Conservation (phyloP, 768 basidiomycete species). For the Mycena crocata region DNA sequence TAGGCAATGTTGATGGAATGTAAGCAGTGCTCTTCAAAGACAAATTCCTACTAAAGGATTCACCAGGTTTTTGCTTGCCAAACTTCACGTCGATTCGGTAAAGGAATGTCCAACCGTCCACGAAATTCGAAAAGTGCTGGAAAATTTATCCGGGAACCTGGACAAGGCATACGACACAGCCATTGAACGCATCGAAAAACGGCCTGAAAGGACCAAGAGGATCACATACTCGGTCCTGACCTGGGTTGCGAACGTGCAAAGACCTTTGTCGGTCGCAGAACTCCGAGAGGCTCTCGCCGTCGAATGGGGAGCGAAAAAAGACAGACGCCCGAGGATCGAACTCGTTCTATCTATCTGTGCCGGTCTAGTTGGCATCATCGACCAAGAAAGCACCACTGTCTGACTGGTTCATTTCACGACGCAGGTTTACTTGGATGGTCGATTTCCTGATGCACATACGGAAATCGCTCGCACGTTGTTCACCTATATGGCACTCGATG, state of each 20-base stretch:
- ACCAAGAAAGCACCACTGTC: background rate
- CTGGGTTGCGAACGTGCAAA: conserved; percentile 5
- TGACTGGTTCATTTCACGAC: conserved; percentile 13
- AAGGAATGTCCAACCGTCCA: background rate
- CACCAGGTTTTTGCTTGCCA: conserved; percentile 16
- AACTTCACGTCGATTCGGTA: conserved; percentile 2
- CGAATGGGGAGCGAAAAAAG: background rate
- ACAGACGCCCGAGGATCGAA: background rate
- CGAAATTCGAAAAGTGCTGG: background rate
- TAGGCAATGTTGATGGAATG: conserved; percentile 4
- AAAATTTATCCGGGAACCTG: background rate
- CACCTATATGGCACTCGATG: background rate
- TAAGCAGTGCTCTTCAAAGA: background rate
- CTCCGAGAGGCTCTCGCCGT: background rate
- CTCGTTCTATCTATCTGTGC: conserved; percentile 2
- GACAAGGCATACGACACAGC: background rate
- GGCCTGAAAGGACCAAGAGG: background rate
- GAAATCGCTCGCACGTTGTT: background rate
- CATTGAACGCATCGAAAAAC: background rate
- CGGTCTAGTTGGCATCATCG: background rate
- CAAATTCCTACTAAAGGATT: background rate
- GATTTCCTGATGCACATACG: background rate
- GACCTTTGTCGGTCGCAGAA: background rate
- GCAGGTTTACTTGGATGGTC: background rate
- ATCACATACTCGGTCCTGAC: background rate